Percentiles rank a stretch among this genome's conserved stretches.
Evolutionary conservation across 2,329 filamentous ascomycete genomes (phyloP).

Genomic region (Tolypocladium sp.): DNA sequence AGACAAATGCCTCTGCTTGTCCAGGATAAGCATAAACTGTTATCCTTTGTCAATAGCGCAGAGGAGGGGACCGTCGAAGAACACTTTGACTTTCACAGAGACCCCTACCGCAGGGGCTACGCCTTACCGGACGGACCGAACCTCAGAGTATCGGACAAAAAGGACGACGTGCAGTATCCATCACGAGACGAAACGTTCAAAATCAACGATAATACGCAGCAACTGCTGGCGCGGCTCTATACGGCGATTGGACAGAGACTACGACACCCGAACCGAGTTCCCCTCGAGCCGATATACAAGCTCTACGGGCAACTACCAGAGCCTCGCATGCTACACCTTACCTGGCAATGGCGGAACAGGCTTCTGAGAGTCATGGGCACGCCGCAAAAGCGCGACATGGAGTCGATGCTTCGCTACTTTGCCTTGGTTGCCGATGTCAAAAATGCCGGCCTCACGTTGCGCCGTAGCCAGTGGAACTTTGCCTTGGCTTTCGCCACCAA

Average conservation of each 20-base stretch:
- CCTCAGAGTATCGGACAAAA: conserved; percentile 39
- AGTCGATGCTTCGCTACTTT: conserved; percentile 73
- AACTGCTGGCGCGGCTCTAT: conserved; percentile 29
- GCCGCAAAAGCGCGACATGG: conserved; percentile 44
- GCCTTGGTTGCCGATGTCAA: conserved; percentile 78
- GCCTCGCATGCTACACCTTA: conserved; percentile 41
- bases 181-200: conserved; percentile 28
- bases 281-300: conserved; percentile 36
- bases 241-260: conserved; percentile 30
- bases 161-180: conserved; percentile 39
- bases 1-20: conserved; percentile 4
- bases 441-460: conserved; percentile 59
- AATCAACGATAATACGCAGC: conserved; percentile 23
- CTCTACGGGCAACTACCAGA: conserved; percentile 41
- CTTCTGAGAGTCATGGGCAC: conserved; percentile 62
- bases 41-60: conserved; percentile 43
- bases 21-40: conserved; percentile 33
- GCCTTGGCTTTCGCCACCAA: conserved; percentile 73
- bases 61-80: conserved; percentile 40
- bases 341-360: conserved; percentile 44
- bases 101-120: conserved; percentile 46
- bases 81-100: conserved; percentile 39
- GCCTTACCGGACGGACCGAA: conserved; percentile 39
- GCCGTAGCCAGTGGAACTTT: conserved; percentile 67
- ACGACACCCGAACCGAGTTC: conserved; percentile 28